phyloP scores from a whole-genome alignment of 768 basidiomycete species.

The Tylopilus intermedius region DNA sequence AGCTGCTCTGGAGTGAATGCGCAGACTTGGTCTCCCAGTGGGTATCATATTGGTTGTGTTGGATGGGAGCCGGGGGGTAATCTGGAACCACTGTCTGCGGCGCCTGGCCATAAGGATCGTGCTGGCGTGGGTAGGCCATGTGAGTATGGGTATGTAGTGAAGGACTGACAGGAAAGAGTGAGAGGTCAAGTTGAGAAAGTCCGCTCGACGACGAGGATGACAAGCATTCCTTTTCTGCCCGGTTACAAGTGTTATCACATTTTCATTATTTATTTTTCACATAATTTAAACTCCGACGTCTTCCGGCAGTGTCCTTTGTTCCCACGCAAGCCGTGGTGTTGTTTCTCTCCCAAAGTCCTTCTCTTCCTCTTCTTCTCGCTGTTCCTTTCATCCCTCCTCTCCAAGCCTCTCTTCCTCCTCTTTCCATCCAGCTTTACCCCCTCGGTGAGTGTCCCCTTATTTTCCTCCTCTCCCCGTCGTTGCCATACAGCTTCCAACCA shows the following conservation, averaged over 20 bases:
- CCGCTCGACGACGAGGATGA: constrained; percentile 9
- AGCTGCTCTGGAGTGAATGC: constrained; percentile 57
- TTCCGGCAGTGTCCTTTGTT: constrained; percentile 11
- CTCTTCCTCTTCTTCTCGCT: constrained; percentile 29
- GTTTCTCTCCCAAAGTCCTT: constrained; percentile 19
- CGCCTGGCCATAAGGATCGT: constrained; percentile 41
- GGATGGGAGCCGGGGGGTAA: constrained; percentile 31
- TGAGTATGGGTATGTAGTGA: not conserved
- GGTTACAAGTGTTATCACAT: too few relatives aligned
- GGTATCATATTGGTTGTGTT: constrained; percentile 37
- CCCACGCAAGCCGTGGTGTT: constrained; percentile 42
- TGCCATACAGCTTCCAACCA: constrained; percentile 11
- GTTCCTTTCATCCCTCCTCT: constrained; percentile 24
- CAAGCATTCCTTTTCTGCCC: too few relatives aligned
- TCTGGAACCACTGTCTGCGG: constrained; percentile 30
- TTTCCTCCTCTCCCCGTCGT: not conserved
- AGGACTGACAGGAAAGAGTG: not conserved
- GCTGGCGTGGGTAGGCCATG: constrained; percentile 54
- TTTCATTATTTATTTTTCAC: too few relatives aligned
- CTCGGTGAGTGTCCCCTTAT: constrained; percentile 22
- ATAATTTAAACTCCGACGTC: constrained; percentile 43
- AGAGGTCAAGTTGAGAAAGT: constrained; percentile 10
- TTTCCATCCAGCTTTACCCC: constrained; percentile 5
- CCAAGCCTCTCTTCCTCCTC: constrained; percentile 14
- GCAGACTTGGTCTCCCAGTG: constrained; percentile 51